Evolutionary conservation across 2,329 filamentous ascomycete genomes (phyloP), one percentile per base, ranked within the genome.

Genomic region (Triangularia verruculosa): DNA sequence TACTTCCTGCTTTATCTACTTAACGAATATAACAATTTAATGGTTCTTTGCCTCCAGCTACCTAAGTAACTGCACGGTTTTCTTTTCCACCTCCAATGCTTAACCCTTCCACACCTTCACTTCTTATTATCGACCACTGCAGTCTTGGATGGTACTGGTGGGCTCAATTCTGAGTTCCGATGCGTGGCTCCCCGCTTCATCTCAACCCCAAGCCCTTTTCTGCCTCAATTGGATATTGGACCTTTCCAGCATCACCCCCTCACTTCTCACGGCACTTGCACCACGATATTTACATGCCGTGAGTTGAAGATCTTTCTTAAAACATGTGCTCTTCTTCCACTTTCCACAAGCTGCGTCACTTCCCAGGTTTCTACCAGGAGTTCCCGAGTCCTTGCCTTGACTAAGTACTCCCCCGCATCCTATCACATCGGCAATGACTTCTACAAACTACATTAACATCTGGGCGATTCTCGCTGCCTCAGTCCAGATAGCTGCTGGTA

Each of bases 231-330:
- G 56, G 47, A 63, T 63, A 67, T 64, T 65, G 20, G 6, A 39
- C n/a, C 13, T 20, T 27, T 28, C 32, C 22, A 13, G 22, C 20
- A 34, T 17, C 25, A 25, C 6, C 61, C 56, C 58, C 57, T 63
- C 62, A 32, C 28, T 47, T 25, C 17, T 54, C 34, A 27, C 65
- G 67, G 67, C 65, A 68, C 61, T 66, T 68, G 25, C 1, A 22
- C 22, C 6, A 1, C 15, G n/a, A 11, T 47, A 20, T 4, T 5
- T 39, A 34, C 30, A 39, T 7, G 7, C 6, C 27, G 27, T 28
- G n/a, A 47, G 13, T 25, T 47, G 6, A 25, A 17, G 7, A n/a
- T 39, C 8, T 51, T 43, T 51, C 13, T n/a, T 34, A 58, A 24
- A 57, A 32, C 6, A 24, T 25, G 20, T 22, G 3, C 8, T 27